Evolutionary conservation across 2,329 filamentous ascomycete species (phyloP).

Genomic region (Seiridium cupressi): DNA sequence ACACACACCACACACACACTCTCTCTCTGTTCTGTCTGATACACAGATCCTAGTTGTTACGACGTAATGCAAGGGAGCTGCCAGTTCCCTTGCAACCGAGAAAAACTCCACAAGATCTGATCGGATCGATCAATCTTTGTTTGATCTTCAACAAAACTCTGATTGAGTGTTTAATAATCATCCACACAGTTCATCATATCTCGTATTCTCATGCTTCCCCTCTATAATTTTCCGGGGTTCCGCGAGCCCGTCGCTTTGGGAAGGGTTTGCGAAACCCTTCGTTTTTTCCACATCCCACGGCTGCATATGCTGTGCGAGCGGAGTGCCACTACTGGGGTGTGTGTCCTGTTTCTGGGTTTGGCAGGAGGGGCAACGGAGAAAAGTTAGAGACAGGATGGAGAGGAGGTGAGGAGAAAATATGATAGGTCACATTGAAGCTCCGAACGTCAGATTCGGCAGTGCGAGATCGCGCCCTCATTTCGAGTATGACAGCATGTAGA

Average conservation of each 20-base stretch:
- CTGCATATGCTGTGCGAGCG: neutral
- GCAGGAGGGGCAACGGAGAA: neutral
- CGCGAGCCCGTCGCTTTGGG: neutral
- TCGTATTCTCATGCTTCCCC: neutral
- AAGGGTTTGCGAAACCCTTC: constrained; percentile 4
- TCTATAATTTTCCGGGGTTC: neutral
- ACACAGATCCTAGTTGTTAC: no score
- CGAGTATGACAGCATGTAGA: neutral
- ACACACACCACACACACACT: no score
- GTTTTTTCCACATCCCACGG: neutral
- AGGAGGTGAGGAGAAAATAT: neutral
- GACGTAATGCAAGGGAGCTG: no score
- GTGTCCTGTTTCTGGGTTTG: neutral
- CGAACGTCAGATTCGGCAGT: neutral
- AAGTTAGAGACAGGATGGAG: neutral
- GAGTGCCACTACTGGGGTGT: neutral
- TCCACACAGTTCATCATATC: neutral
- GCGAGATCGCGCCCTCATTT: neutral
- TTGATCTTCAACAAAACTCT: no score
- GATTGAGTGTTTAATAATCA: neutral
- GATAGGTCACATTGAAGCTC: neutral
- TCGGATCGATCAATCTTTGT: no score
- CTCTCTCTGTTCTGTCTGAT: no score
- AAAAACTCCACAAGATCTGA: no score
- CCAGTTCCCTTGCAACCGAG: no score